Conservation (phyloP, 2,329 filamentous ascomycete genomes). For the Xylariomycetidae sp. region DNA sequence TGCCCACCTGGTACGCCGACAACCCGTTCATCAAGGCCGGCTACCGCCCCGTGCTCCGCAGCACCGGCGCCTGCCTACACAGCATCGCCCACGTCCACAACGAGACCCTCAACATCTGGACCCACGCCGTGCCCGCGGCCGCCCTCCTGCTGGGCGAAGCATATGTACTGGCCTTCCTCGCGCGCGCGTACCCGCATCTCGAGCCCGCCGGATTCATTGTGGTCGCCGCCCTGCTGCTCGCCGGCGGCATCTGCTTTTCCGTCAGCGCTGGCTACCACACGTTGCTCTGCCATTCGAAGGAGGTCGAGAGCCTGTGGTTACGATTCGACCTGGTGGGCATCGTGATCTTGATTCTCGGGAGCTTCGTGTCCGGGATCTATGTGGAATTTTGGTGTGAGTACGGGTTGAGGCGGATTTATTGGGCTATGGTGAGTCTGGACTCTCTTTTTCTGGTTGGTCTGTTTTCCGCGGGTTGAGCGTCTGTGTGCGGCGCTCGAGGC, state of each 20-base stretch:
- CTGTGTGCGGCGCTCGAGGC: background rate
- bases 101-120: slow-evolving; percentile 54
- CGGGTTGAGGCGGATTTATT: slow-evolving; percentile 50
- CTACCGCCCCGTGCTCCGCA: slow-evolving; percentile 58
- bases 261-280: slow-evolving; percentile 58
- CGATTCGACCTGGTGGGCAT: slow-evolving; percentile 66
- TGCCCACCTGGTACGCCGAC: slow-evolving; percentile 36
- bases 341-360: slow-evolving; percentile 60
- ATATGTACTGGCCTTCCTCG: slow-evolving; percentile 26
- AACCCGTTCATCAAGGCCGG: slow-evolving; percentile 61
- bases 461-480: background rate
- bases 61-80: slow-evolving; percentile 47
- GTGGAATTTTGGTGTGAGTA: slow-evolving; percentile 54
- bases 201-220: slow-evolving; percentile 43
- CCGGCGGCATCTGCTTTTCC: slow-evolving; percentile 44
- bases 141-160: slow-evolving; percentile 32
- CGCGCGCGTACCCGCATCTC: slow-evolving; percentile 38
- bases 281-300: slow-evolving; percentile 58
- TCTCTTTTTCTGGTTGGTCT: background rate
- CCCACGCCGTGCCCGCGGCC: slow-evolving; percentile 53
- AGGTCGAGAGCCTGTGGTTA: slow-evolving; percentile 56
- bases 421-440: slow-evolving; percentile 49
- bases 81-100: slow-evolving; percentile 59
- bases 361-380: slow-evolving; percentile 59
- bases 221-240: slow-evolving; percentile 51